phyloP scores from a whole-genome alignment of 2,329 filamentous ascomycete species.

The Corinectria fuckeliana region DNA sequence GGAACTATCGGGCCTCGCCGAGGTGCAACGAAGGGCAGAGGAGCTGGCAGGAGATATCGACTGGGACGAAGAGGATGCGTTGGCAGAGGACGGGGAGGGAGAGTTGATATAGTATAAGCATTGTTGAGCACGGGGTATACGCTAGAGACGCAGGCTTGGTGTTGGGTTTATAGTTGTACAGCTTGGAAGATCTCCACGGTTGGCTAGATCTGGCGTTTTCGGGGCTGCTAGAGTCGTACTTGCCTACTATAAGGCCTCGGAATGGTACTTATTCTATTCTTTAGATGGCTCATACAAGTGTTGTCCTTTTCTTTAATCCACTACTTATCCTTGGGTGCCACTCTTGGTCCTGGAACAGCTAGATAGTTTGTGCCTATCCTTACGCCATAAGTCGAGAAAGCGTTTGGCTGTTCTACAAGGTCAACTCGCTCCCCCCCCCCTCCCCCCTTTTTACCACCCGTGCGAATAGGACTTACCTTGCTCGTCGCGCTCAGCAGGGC shows the following conservation, averaged over 20 bases:
- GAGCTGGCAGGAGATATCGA: slow-evolving; percentile 61
- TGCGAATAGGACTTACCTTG: background rate
- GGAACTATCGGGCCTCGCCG: slow-evolving; percentile 75
- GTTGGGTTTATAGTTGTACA: background rate
- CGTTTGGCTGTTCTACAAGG: too few species aligned
- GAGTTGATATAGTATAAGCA: slow-evolving; percentile 51
- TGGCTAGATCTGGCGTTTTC: slow-evolving; percentile 11
- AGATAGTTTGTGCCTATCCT: too few species aligned
- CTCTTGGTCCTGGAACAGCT: too few species aligned
- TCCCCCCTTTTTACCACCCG: too few species aligned
- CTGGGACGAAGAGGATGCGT: slow-evolving; percentile 64
- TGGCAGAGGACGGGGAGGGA: slow-evolving; percentile 59
- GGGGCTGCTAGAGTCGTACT: background rate
- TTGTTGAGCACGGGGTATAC: background rate
- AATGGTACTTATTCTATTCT: background rate
- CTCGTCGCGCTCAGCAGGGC: background rate
- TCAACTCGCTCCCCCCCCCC: too few species aligned
- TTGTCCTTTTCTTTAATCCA: background rate
- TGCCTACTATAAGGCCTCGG: background rate
- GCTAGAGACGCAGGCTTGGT: background rate
- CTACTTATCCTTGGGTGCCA: too few species aligned
- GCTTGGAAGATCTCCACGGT: background rate
- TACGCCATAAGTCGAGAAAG: too few species aligned
- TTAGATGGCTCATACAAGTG: background rate
- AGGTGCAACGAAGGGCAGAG: slow-evolving; percentile 69